Evolutionary conservation across 331 rosid genomes (phyloP).

Genomic region (Quercus lobata): DNA sequence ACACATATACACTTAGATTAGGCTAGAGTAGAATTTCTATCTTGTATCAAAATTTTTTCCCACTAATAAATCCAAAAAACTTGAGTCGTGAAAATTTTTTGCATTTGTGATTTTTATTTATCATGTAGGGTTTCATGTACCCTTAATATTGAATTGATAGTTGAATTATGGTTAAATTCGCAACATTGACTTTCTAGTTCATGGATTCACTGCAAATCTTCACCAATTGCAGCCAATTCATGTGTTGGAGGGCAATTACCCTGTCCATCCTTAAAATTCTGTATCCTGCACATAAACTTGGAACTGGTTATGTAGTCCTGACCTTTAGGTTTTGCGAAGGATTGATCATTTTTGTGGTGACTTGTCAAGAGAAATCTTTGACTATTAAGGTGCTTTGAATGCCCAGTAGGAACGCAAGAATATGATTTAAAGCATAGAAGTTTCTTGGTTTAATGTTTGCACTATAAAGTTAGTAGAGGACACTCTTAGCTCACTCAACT

Average conservation of each 20-base stretch:
- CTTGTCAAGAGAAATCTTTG: neutral
- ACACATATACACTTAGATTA: too few relatives aligned
- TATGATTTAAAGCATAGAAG: neutral
- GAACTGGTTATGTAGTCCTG: neutral
- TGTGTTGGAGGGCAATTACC: neutral
- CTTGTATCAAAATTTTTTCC: neutral
- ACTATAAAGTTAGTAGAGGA: neutral
- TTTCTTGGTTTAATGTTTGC: neutral
- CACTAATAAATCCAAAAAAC: neutral
- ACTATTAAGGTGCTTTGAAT: neutral
- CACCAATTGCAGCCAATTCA: too few relatives aligned
- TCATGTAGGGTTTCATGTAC: constrained; percentile 29
- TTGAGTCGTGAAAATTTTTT: neutral
- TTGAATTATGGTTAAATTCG: neutral
- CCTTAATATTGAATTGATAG: constrained; percentile 28
- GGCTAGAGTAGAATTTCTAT: too few relatives aligned
- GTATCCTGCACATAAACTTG: neutral
- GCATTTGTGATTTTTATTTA: neutral
- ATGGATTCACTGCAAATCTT: neutral
- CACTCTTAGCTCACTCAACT: neutral
- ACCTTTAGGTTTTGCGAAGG: too few relatives aligned
- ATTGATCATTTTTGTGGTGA: too few relatives aligned
- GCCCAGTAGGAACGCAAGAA: neutral
- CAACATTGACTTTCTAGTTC: neutral
- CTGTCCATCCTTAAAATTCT: neutral